Base-by-base conservation (phyloP, 106 monocot genomes). In the Posidonia australis region DNA sequence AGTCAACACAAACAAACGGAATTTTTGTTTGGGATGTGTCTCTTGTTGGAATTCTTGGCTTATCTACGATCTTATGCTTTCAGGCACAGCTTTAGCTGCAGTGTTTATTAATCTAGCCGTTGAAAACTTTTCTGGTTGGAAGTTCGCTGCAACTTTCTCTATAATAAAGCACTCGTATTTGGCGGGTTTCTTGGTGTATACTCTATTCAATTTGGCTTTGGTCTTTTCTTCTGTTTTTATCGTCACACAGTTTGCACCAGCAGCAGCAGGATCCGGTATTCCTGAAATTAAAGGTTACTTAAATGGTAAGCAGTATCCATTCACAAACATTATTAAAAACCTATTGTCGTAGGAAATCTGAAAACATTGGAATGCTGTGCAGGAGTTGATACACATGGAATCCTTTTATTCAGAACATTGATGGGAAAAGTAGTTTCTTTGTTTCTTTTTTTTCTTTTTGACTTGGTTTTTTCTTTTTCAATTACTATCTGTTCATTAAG, bases 71-170 rank as follows among this genome's bases (percentile, higher is more conserved):
- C 19, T 66, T 68, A 60, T 77, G 14, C 26, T 72, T 75, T 60
- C 78, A 94, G 94, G 96, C 32, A 96, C 96, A 67, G 96, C 82
- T 52, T 65, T 83, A 41, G 90, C 96, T 78, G 96, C 96, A 72
- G 80, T 90, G 29, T 96, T 90, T 62, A 96, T 96, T 62, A 96
- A 96, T 71, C 77, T 96, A 55, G 96, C 96, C 58, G 90, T 96
- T 80, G 96, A 96, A 46, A 96, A 96, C 74, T 96, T 96, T 44
- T 96, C 90, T 66, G 96, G 96, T 41, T 96, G 90, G 96, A 96
- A 96, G 76, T 96, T 87, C 75, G 80, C 89, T 65, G 71, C 71
- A 32, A 90, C 96, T 10, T 89, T 96, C 72, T 80, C 90, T 49
- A 87, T 90, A 78, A 78, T 90, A 71, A 84, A 96, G 46, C 87